phyloP scores from a whole-genome alignment of 2,329 filamentous ascomycete genomes.

The Hymenoscyphus fraxineus region DNA sequence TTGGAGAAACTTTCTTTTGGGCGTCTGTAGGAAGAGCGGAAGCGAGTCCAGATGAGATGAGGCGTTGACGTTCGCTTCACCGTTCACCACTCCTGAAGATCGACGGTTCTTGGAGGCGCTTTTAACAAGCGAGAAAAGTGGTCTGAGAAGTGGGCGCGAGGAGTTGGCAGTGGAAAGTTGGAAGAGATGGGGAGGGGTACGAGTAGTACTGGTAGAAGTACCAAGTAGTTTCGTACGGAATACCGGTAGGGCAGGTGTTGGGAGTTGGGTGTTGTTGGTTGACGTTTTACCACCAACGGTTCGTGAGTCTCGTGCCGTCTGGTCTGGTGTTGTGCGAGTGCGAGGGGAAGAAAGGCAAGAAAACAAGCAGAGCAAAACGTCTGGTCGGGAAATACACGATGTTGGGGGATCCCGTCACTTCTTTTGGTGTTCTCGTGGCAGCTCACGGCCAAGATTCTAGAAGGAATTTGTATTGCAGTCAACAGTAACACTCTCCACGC shows the following conservation, averaged over 20 bases:
- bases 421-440: neutral
- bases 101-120: neutral
- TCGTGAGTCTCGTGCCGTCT: neutral
- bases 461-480: neutral
- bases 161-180: neutral
- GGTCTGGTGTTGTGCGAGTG: too few relatives aligned
- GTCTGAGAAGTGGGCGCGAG: neutral
- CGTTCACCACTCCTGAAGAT: neutral
- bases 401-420: neutral
- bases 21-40: neutral
- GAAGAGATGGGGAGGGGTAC: too few relatives aligned
- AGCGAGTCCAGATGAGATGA: neutral
- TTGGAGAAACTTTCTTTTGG: neutral
- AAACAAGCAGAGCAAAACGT: neutral
- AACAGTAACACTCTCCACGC: neutral
- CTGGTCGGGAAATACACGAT: neutral
- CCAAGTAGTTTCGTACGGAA: too few relatives aligned
- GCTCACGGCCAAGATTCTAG: neutral
- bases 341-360: neutral
- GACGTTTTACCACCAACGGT: neutral
- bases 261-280: neutral
- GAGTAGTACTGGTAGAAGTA: too few relatives aligned
- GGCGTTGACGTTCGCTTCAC: too few relatives aligned
- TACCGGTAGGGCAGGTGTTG: too few relatives aligned
- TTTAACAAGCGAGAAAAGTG: conserved; percentile 1